A percentile compares a stretch with the other conserved stretches of the same genome.
Conservation (phyloP, 2,329 filamentous ascomycete species). For the Pseudopithomyces chartarum region DNA sequence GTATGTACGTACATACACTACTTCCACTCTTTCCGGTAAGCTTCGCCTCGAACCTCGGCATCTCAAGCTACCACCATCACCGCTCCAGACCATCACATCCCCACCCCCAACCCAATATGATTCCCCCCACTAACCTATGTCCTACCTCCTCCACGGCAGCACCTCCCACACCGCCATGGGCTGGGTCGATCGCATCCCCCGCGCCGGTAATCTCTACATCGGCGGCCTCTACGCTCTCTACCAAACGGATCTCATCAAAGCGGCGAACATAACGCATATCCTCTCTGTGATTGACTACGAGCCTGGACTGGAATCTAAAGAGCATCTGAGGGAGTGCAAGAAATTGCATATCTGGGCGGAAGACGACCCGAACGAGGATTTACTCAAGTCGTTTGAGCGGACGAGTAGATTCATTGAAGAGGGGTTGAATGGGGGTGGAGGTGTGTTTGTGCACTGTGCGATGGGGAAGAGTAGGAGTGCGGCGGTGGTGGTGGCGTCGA, state of each 20-base stretch:
- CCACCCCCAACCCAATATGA: not conserved
- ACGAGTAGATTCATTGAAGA: slow-evolving; percentile 30
- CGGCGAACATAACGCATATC: slow-evolving; percentile 39
- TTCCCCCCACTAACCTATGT: slow-evolving; percentile 18
- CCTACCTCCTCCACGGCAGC: slow-evolving; percentile 39
- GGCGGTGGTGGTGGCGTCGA: slow-evolving; percentile 38
- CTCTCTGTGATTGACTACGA: slow-evolving; percentile 42
- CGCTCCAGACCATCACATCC: not conserved
- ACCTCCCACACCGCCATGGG: slow-evolving; percentile 40
- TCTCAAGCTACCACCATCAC: not conserved
- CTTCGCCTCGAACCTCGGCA: not conserved
- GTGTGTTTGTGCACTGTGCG: slow-evolving; percentile 42
- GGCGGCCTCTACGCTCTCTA: slow-evolving; percentile 50
- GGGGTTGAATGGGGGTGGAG: slow-evolving; percentile 23
- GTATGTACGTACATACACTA: no score
- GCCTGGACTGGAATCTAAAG: slow-evolving; percentile 20
- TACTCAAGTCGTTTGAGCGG: slow-evolving; percentile 31
- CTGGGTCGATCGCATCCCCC: slow-evolving; percentile 46
- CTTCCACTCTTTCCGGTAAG: not conserved
- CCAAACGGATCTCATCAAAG: slow-evolving; percentile 41
- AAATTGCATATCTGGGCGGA: slow-evolving; percentile 38
- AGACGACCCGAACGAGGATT: slow-evolving; percentile 39
- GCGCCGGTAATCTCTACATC: slow-evolving; percentile 44
- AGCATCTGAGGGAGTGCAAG: slow-evolving; percentile 32
- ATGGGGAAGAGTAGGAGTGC: slow-evolving; percentile 43